Conservation (phyloP, 257 asterid species). For the Nicotiana tabacum region DNA sequence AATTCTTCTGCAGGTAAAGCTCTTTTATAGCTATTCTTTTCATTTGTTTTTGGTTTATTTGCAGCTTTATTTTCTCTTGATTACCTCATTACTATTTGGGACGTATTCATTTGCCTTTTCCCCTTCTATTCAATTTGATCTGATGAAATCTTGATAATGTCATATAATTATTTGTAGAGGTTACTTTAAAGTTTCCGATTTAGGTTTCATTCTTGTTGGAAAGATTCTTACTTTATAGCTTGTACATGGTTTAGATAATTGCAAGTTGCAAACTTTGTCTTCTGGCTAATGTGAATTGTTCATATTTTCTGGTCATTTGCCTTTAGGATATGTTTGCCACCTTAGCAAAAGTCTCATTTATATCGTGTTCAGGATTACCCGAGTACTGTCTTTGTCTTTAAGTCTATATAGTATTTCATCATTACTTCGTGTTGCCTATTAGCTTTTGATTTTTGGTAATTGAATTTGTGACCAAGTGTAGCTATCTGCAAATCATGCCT, state of each 20-base stretch:
- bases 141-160: background rate
- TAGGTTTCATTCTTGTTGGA: background rate
- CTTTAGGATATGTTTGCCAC: background rate
- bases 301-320: background rate
- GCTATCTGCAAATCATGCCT: background rate
- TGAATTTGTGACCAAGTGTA: background rate
- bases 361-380: background rate
- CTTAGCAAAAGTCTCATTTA: background rate
- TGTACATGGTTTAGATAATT: background rate
- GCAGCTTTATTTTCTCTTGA: background rate
- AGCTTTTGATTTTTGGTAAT: background rate
- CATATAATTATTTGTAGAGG: background rate
- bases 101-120: no score
- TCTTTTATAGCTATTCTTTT: background rate
- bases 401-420: background rate
- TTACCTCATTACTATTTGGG: background rate
- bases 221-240: background rate
- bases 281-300: background rate
- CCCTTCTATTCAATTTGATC: background rate
- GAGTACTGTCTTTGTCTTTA: background rate
- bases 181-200: background rate
- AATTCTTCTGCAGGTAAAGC: slow-evolving; percentile 57
- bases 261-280: background rate
- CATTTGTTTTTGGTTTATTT: background rate
- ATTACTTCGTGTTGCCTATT: background rate